Conservation (phyloP, 2,329 filamentous ascomycete species). For the Fusarium veterinarium region DNA sequence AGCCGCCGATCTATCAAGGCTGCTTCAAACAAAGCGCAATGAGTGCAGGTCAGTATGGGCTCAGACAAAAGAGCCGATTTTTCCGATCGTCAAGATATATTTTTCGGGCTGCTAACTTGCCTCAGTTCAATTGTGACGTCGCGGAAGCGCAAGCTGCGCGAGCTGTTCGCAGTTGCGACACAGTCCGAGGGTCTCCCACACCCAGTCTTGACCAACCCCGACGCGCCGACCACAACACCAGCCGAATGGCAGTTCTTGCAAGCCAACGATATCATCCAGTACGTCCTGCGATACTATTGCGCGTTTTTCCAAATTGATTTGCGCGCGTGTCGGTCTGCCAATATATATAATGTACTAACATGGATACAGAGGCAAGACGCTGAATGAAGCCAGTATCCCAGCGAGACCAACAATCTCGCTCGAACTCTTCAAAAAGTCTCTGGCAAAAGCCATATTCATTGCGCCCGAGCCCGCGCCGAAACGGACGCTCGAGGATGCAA, state of each 20-base stretch:
- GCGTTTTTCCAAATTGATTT: conserved; percentile 28
- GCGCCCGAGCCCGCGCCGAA: conserved; percentile 24
- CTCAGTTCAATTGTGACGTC: conserved; percentile 78
- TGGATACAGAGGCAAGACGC: conserved; percentile 51
- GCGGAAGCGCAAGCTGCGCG: conserved; percentile 90
- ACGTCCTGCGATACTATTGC: conserved; percentile 51
- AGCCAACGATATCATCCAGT: conserved; percentile 70
- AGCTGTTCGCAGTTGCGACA: conserved; percentile 85
- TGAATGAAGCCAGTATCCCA: conserved; percentile 67
- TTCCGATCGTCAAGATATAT: conserved; percentile 61
- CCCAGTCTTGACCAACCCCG: conserved; percentile 66
- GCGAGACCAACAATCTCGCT: conserved; percentile 58
- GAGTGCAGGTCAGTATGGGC: conserved; percentile 67
- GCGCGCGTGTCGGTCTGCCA: conserved; percentile 30
- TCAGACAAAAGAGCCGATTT: conserved; percentile 60
- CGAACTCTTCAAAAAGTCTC: conserved; percentile 55
- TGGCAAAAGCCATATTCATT: conserved; percentile 47
- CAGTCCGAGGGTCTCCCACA: conserved; percentile 71
- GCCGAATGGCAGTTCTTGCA: conserved; percentile 68
- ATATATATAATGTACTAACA: conserved; percentile 39
- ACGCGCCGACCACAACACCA: conserved; percentile 64
- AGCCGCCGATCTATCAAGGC: conserved; percentile 72
- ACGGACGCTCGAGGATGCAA: conserved; percentile 16
- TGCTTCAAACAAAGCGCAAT: conserved; percentile 73
- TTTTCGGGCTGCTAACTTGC: conserved; percentile 58